Percentiles rank a stretch among this genome's conserved stretches.
Evolutionary conservation across 192 early-diverging fungal species (phyloP).

Genomic region (Diversispora eburnea): DNA sequence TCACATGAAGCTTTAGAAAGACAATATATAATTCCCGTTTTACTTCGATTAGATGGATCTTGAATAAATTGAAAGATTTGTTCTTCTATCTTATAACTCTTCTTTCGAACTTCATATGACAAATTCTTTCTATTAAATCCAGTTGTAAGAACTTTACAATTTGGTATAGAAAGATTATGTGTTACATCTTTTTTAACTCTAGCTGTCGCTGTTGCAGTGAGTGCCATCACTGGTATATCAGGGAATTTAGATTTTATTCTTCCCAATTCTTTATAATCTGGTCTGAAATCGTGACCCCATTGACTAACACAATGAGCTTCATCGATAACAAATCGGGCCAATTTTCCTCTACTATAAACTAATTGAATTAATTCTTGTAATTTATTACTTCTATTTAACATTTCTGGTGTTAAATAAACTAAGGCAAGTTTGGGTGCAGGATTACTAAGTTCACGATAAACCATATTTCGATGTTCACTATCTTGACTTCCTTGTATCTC

Average conservation of each 20-base stretch:
- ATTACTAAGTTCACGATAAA: slow-evolving; percentile 55
- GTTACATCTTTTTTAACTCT: slow-evolving; percentile 84
- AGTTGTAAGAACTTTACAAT: slow-evolving; percentile 69
- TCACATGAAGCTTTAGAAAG: slow-evolving; percentile 75
- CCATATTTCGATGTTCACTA: slow-evolving; percentile 44
- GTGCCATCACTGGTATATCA: slow-evolving; percentile 83
- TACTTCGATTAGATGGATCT: slow-evolving; percentile 48
- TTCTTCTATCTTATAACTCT: slow-evolving; percentile 47
- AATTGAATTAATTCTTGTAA: slow-evolving; percentile 52
- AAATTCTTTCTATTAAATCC: slow-evolving; percentile 90
- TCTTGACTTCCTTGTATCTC: slow-evolving; percentile 58
- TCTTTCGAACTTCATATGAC: slow-evolving; percentile 66
- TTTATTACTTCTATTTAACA: slow-evolving; percentile 64
- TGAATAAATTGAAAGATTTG: slow-evolving; percentile 75
- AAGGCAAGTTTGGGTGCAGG: slow-evolving; percentile 54
- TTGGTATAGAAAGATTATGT: slow-evolving; percentile 65
- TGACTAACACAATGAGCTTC: slow-evolving; percentile 96
- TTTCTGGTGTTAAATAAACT: slow-evolving; percentile 87
- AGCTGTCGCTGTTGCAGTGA: slow-evolving; percentile 93
- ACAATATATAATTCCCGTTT: slow-evolving; percentile 94
- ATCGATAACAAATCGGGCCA: slow-evolving; percentile 92
- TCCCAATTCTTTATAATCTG: slow-evolving; percentile 81
- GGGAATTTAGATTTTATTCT: slow-evolving; percentile 64
- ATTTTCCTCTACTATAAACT: slow-evolving; percentile 55
- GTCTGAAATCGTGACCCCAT: slow-evolving; percentile 98